Evolutionary conservation across 805 yeast species (phyloP).

Genomic region (Wickerhamiella hasegawae): DNA sequence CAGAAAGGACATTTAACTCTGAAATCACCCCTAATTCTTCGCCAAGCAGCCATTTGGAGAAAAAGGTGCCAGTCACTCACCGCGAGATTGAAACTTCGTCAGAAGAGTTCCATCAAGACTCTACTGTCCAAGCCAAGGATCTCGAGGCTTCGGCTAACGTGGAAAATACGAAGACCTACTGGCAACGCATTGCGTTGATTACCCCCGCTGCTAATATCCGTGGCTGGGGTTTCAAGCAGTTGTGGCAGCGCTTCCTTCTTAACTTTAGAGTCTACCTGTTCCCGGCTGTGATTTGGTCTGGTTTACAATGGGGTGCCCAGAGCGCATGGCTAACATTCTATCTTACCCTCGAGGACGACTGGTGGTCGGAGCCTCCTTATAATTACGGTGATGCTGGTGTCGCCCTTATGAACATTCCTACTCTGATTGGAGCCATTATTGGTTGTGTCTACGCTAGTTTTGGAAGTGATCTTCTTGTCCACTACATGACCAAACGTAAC

Average conservation of each 20-base stretch:
- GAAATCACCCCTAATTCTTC: not conserved
- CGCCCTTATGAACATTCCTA: conserved; percentile 61
- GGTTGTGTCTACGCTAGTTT: conserved; percentile 34
- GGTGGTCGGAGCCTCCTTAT: conserved; percentile 50
- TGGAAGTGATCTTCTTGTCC: conserved; percentile 34
- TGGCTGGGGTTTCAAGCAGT: conserved; percentile 55
- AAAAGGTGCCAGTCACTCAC: not conserved
- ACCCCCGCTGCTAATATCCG: conserved; percentile 34
- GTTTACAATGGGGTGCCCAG: conserved; percentile 64
- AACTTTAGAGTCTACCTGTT: conserved; percentile 22
- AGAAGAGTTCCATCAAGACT: no score
- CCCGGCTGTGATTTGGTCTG: conserved; percentile 45
- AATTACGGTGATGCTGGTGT: conserved; percentile 49
- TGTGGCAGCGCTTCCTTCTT: conserved; percentile 34
- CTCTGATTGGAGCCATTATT: conserved; percentile 37
- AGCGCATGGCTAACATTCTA: conserved; percentile 64
- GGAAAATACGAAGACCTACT: conserved; percentile 24
- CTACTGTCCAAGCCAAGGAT: not conserved
- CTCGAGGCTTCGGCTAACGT: not conserved
- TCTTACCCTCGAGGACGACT: conserved; percentile 55
- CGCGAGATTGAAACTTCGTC: no score
- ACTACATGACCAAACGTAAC: conserved; percentile 32
- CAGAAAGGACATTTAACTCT: not conserved
- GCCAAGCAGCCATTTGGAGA: no score
- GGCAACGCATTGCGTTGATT: conserved; percentile 28